A percentile compares a stretch with the other conserved stretches of the same genome.
Evolutionary conservation across 352 stramenopile species (phyloP).

Genomic region (Pseudoperonospora humuli): DNA sequence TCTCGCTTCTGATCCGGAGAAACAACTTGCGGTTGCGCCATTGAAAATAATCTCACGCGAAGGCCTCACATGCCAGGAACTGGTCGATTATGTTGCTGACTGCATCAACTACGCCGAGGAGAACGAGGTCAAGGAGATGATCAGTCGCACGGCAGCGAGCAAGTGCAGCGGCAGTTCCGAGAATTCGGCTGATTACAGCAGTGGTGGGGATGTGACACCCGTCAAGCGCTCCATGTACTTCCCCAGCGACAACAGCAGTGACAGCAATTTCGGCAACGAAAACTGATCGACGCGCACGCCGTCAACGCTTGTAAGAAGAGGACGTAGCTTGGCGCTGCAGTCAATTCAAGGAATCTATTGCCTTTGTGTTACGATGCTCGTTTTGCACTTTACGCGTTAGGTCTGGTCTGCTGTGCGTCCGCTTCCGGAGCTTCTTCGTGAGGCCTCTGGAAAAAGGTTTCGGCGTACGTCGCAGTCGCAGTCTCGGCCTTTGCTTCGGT

Average conservation of each 20-base stretch:
- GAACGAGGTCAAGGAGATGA: constrained; percentile 37
- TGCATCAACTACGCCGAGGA: constrained; percentile 67
- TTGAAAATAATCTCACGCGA: constrained; percentile 81
- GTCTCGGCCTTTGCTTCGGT: constrained; percentile 2
- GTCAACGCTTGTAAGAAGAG: background rate
- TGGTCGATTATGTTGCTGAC: constrained; percentile 78
- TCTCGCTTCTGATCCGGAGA: constrained; percentile 45
- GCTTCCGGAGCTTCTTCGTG: constrained; percentile 9
- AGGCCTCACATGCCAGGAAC: constrained; percentile 70
- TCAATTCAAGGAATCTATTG: constrained; percentile 5
- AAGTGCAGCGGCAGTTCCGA: constrained; percentile 24
- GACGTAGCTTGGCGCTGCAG: constrained; percentile 9
- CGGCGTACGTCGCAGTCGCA: background rate
- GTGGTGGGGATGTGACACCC: constrained; percentile 24
- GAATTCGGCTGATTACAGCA: constrained; percentile 15
- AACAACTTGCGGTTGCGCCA: constrained; percentile 61
- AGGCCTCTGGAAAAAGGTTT: constrained; percentile 4
- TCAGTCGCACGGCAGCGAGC: constrained; percentile 21
- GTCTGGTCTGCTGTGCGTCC: constrained; percentile 3
- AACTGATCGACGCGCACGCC: constrained; percentile 5
- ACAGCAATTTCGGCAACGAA: constrained; percentile 36
- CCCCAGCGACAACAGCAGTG: constrained; percentile 53
- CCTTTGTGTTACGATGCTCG: too few relatives aligned
- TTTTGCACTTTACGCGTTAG: background rate
- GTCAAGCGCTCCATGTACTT: constrained; percentile 51